These are phyloP conservation scores for Solanum aculeatissimum DNA, from an alignment of 305 asterid species.

Conservation along the genomic window DNA sequence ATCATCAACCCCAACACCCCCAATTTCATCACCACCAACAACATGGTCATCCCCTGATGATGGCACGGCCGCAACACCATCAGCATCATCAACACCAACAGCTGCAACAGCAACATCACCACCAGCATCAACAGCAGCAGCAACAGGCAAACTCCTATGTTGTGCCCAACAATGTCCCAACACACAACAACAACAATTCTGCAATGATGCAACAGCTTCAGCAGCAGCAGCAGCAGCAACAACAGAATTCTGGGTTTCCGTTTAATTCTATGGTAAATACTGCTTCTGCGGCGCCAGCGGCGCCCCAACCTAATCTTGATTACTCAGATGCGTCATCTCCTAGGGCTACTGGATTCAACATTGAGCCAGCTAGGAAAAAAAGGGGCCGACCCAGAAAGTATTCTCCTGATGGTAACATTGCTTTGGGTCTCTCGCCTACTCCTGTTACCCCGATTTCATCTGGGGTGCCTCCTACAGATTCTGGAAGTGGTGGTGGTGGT, in stretches of 20 bases:
- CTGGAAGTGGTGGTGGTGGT: conserved; percentile 28
- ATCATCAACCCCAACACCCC: conserved; percentile 24
- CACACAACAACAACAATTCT: conserved; percentile 6
- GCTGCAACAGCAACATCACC: neutral
- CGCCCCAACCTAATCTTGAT: neutral
- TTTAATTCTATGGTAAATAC: conserved; percentile 24
- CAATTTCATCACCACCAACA: neutral
- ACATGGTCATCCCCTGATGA: conserved; percentile 5
- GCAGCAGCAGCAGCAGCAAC: conserved; percentile 3
- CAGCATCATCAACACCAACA: neutral
- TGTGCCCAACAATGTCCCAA: neutral
- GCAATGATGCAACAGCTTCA: conserved; percentile 18
- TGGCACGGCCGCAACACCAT: conserved; percentile 21
- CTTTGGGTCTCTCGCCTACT: conserved; percentile 55
- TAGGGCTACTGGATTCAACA: conserved; percentile 27
- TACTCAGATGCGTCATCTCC: conserved; percentile 34
- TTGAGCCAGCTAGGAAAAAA: conserved; percentile 50
- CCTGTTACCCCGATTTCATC: conserved; percentile 41
- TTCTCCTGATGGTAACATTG: conserved; percentile 64
- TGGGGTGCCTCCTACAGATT: conserved; percentile 19
- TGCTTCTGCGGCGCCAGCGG: conserved; percentile 1
- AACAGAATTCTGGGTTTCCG: conserved; percentile 38
- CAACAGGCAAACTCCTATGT: neutral
- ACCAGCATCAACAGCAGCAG: conserved; percentile 7
- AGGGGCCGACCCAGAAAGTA: conserved; percentile 57